Evolutionary conservation across 768 basidiomycete genomes (phyloP).

Genomic region (Lanmaoa pseudosensibilis): DNA sequence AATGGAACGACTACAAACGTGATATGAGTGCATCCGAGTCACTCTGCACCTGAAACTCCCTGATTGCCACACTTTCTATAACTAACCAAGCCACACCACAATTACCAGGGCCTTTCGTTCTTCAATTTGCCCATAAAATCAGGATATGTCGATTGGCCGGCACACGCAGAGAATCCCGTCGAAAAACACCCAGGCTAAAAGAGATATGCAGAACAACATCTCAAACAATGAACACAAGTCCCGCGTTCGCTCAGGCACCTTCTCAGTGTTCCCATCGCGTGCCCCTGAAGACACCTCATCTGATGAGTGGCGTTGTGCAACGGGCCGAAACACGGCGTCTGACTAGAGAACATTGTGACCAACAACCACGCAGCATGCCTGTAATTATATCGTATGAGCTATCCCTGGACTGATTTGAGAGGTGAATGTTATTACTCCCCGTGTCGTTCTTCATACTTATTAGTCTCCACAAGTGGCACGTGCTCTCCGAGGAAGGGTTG

Average conservation of each 20-base stretch:
- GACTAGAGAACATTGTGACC: neutral
- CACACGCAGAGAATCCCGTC: neutral
- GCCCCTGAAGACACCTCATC: neutral
- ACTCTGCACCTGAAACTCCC: too few relatives aligned
- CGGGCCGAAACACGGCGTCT: neutral
- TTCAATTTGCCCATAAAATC: neutral
- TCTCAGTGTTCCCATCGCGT: neutral
- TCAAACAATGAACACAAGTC: neutral
- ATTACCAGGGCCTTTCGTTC: neutral
- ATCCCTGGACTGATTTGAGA: neutral
- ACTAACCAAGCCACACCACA: neutral
- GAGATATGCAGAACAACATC: neutral
- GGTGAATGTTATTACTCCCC: neutral
- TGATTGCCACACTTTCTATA: neutral
- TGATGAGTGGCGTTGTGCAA: neutral
- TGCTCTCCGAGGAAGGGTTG: neutral
- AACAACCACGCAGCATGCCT: neutral
- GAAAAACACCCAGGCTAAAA: neutral
- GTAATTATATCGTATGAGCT: neutral
- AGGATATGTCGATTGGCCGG: neutral
- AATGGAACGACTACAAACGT: neutral
- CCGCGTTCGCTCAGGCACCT: neutral
- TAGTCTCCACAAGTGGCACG: neutral
- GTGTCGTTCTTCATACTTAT: neutral
- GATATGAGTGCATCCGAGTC: neutral